A percentile compares a stretch with the other conserved stretches of the same genome.
Evolutionary conservation across 2,329 filamentous ascomycete genomes (phyloP).

Genomic region (Fusarium camptoceras): DNA sequence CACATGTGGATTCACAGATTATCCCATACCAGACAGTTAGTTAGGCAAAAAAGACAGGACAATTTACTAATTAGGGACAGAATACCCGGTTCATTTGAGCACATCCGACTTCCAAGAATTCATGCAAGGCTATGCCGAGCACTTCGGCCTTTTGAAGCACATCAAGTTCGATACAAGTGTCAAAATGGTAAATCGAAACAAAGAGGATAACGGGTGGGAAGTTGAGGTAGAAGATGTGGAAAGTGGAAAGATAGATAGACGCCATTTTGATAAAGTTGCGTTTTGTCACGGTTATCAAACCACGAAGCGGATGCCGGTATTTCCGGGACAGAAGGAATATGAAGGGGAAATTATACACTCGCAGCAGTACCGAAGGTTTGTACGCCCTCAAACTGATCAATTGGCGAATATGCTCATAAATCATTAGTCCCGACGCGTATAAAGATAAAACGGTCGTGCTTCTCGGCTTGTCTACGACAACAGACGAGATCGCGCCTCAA

Average conservation of each 20-base stretch:
- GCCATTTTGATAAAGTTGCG: slow-evolving; percentile 20
- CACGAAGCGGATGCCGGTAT: slow-evolving; percentile 8
- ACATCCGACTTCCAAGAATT: slow-evolving; percentile 26
- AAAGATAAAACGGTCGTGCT: slow-evolving; percentile 15
- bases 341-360: slow-evolving; percentile 20
- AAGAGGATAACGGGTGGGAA: background rate
- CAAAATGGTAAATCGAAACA: background rate
- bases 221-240: slow-evolving; percentile 7
- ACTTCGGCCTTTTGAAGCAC: background rate
- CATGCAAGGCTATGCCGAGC: slow-evolving; percentile 22
- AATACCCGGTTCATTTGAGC: slow-evolving; percentile 17
- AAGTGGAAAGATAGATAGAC: background rate
- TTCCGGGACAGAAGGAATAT: slow-evolving; percentile 5
- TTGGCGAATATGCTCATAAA: rapidly evolving
- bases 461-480: slow-evolving; percentile 16
- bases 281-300: slow-evolving; percentile 33
- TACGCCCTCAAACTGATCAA: rapidly evolving
- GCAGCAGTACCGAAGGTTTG: slow-evolving; percentile 25
- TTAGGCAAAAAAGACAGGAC: rapidly evolving
- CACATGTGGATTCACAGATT: slow-evolving; percentile 28
- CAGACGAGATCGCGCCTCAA: slow-evolving; percentile 14
- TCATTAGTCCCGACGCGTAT: background rate
- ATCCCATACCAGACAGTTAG: slow-evolving; percentile 28
- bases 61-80: rapidly evolving
- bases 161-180: slow-evolving; percentile 20